Base-by-base conservation (phyloP, 345 rosid species). In the Aquilaria yunnanensis region DNA sequence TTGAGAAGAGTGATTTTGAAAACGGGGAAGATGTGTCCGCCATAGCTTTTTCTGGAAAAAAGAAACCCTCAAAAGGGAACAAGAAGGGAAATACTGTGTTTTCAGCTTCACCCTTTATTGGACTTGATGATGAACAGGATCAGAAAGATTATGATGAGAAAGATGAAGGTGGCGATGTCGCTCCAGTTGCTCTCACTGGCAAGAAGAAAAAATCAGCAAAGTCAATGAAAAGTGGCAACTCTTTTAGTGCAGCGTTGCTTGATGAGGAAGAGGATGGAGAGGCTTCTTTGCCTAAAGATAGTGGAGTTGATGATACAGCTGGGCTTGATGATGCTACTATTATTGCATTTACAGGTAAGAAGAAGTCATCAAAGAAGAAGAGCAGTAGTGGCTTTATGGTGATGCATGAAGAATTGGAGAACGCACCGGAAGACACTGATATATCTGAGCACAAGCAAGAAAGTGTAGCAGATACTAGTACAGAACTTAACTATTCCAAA, bases 121-220 rank as follows among this genome's bases (percentile, higher is more conserved):
- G 51, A 10, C 56, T 84, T 6, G 77, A 79, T 10, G 79, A 72
- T 2, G 76, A 66, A 10, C 78, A 12, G 12, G 64, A 3, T 62
- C 71, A 58, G 67, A 51, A 66, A 8, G 80, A 56, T 43, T 72
- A 72, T 34, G 77, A 63, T 41, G 49, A 58, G 32, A 62, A 79
- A 30, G 72, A 72, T 14, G 78, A 73, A 14, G 82, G 72, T 10
- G 81, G 72, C 14, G 83, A 74, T 56, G 67, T 61, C 34, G 71
- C 70, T 48, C 51, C 67, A 0, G 66, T 86, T 46, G 65, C 85
- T 45, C 82, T 89, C 71, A 65, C 82, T 5, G 95, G 88, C 53
- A 92, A 85, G 80, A 89, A 92, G 58, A 90, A 90, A 79, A 91
- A 85, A 70, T 82, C 92, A 14, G 84, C 89, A 13, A 91, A 84